phyloP scores from a whole-genome alignment of 768 basidiomycete genomes.

The Suillus subaureus region DNA sequence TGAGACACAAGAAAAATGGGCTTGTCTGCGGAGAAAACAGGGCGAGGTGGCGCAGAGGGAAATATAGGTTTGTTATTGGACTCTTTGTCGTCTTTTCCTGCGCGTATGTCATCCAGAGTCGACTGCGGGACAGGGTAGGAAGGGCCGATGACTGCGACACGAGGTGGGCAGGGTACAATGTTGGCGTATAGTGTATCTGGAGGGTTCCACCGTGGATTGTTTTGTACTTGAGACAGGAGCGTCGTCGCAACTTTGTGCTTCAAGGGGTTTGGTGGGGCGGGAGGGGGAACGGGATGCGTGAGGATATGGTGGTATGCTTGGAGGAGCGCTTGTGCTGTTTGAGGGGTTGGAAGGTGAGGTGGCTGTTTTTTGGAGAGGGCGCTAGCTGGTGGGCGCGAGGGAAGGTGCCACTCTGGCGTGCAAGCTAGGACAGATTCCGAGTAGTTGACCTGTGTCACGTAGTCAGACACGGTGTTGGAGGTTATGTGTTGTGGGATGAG shows the following conservation, averaged over 20 bases:
- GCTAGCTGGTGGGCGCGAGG: constrained; percentile 38
- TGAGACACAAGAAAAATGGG: constrained; percentile 67
- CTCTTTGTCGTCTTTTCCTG: constrained; percentile 53
- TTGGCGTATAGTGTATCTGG: constrained; percentile 66
- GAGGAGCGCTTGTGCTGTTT: constrained; percentile 64
- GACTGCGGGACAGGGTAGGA: constrained; percentile 57
- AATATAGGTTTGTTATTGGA: constrained; percentile 42
- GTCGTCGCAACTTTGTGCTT: constrained; percentile 80
- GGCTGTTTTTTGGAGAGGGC: constrained; percentile 22
- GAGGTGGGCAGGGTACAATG: constrained; percentile 60
- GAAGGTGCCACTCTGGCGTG: constrained; percentile 72
- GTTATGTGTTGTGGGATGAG: constrained; percentile 46
- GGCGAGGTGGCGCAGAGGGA: constrained; percentile 40
- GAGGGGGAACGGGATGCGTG: constrained; percentile 62
- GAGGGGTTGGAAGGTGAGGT: constrained; percentile 48
- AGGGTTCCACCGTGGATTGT: constrained; percentile 65
- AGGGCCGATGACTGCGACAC: constrained; percentile 64
- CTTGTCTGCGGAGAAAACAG: constrained; percentile 48
- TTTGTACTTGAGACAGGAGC: constrained; percentile 59
- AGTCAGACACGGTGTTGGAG: constrained; percentile 58
- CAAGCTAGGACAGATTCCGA: constrained; percentile 68
- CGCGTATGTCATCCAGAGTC: constrained; percentile 33
- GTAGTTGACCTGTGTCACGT: constrained; percentile 73
- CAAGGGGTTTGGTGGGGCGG: constrained; percentile 54
- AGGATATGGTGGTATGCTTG: constrained; percentile 78